Conservation (phyloP, 2,329 filamentous ascomycete species). For the Fusarium sp. region DNA sequence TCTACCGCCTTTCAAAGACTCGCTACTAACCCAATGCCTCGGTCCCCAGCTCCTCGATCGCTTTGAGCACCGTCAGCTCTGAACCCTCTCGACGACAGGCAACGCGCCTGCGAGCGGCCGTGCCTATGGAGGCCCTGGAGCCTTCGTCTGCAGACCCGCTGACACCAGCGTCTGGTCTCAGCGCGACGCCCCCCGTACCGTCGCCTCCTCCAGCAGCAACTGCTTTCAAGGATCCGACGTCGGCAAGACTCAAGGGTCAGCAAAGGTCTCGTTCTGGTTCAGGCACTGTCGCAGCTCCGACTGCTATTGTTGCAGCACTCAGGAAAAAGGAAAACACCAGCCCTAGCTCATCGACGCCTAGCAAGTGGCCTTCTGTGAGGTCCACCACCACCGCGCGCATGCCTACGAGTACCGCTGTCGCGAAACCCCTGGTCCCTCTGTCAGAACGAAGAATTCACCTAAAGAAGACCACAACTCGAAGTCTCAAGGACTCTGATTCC, state of each 20-base stretch:
- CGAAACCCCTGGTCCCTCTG: conserved; percentile 59
- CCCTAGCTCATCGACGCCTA: conserved; percentile 28
- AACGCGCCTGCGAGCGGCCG: conserved; percentile 40
- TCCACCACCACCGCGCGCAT: conserved; percentile 41
- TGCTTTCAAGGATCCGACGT: conserved; percentile 45
- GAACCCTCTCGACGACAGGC: conserved; percentile 41
- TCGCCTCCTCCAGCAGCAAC: conserved; percentile 35
- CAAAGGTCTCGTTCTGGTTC: conserved; percentile 36
- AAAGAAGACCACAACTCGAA: conserved; percentile 52
- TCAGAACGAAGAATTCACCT: conserved; percentile 61
- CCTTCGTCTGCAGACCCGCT: conserved; percentile 44
- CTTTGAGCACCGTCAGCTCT: conserved; percentile 47
- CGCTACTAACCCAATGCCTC: conserved; percentile 47
- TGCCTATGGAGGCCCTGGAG: conserved; percentile 49
- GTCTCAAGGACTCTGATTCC: conserved; percentile 61
- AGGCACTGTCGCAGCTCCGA: conserved; percentile 25
- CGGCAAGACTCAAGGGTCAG: conserved; percentile 33
- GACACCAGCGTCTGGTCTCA: conserved; percentile 48
- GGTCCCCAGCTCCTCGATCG: conserved; percentile 41
- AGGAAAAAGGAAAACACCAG: conserved; percentile 39
- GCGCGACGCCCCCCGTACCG: conserved; percentile 43
- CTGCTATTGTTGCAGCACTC: conserved; percentile 14
- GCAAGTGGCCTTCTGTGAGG: conserved; percentile 42
- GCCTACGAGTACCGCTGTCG: conserved; percentile 38
- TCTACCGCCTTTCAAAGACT: conserved; percentile 18